Conservation (phyloP, 306 rosid species). For the Boehmeria nivea region DNA sequence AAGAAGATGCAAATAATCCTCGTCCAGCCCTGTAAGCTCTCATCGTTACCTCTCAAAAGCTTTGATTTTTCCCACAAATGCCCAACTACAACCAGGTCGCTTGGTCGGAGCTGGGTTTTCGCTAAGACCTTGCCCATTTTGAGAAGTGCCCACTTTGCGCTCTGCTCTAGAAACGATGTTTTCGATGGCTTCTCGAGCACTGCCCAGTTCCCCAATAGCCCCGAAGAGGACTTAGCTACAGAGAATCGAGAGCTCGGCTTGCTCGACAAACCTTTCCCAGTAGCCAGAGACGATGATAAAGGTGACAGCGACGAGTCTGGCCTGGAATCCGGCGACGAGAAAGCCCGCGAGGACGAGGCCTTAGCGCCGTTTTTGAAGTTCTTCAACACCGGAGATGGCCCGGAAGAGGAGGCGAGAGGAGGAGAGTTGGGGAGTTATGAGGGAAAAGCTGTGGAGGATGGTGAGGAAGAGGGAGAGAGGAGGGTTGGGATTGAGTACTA, state of each 20-base stretch:
- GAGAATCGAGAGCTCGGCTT: constrained; percentile 61
- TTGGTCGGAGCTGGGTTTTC: constrained; percentile 8
- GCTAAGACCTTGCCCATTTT: constrained; percentile 33
- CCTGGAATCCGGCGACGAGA: constrained; percentile 36
- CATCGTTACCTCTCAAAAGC: constrained; percentile 9
- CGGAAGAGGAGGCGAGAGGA: constrained; percentile 32
- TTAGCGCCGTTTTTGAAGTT: constrained; percentile 86
- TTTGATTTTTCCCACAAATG: constrained; percentile 17
- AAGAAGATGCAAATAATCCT: constrained; percentile 46
- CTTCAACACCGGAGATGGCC: constrained; percentile 45
- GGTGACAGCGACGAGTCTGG: constrained; percentile 28
- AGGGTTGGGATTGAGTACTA: constrained; percentile 70
- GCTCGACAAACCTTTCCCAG: constrained; percentile 68
- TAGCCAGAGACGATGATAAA: constrained; percentile 22
- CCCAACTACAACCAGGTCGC: constrained; percentile 14
- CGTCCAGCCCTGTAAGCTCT: constrained; percentile 44
- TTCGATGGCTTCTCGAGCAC: constrained; percentile 47
- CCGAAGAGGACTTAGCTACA: constrained; percentile 29
- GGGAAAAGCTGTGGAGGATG: constrained; percentile 22
- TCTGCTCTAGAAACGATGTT: constrained; percentile 54
- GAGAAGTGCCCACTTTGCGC: constrained; percentile 33
- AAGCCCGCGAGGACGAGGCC: constrained; percentile 36
- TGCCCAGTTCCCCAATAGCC: constrained; percentile 33
- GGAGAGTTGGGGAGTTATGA: too few species aligned
- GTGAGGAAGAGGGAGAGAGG: constrained; percentile 34